phyloP scores from a whole-genome alignment of 371 early-diverging fungal species.

The Lichtheimia ramosa region DNA sequence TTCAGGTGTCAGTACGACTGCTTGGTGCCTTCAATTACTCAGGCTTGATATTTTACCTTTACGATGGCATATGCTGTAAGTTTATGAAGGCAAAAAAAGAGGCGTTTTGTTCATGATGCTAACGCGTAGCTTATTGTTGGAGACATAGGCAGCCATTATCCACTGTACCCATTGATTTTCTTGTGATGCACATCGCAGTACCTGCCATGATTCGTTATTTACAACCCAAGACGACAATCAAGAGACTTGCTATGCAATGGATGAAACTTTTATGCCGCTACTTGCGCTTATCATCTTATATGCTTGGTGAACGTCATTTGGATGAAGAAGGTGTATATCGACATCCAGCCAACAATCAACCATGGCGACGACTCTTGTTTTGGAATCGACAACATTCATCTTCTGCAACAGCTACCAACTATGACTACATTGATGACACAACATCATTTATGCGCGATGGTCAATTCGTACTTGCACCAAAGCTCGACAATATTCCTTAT shows the following conservation, averaged over 20 bases:
- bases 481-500: constrained; percentile 59
- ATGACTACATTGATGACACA: not conserved
- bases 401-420: too few relatives aligned
- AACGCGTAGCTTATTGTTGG: not conserved
- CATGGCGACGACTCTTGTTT: not conserved
- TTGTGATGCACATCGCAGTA: constrained; percentile 68
- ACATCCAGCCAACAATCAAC: not conserved
- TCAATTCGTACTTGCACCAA: constrained; percentile 57
- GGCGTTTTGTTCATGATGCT: not conserved
- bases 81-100: not conserved
- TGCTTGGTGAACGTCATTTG: constrained; percentile 69
- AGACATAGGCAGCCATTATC: constrained; percentile 14
- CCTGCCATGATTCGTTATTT: constrained; percentile 59
- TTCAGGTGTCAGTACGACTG: constrained; percentile 63
- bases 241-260: constrained; percentile 52
- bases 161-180: constrained; percentile 70
- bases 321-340: constrained; percentile 64
- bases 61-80: constrained; percentile 56
- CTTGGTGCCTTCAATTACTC: constrained; percentile 29
- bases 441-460: constrained; percentile 54
- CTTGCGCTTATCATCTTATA: constrained; percentile 76
- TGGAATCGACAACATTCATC: not conserved
- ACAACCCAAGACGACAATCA: constrained; percentile 46
- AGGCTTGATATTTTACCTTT: constrained; percentile 45
- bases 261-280: constrained; percentile 58